Base-by-base conservation (phyloP, 164 flowering plant genomes). In the Taxillus chinensis region DNA sequence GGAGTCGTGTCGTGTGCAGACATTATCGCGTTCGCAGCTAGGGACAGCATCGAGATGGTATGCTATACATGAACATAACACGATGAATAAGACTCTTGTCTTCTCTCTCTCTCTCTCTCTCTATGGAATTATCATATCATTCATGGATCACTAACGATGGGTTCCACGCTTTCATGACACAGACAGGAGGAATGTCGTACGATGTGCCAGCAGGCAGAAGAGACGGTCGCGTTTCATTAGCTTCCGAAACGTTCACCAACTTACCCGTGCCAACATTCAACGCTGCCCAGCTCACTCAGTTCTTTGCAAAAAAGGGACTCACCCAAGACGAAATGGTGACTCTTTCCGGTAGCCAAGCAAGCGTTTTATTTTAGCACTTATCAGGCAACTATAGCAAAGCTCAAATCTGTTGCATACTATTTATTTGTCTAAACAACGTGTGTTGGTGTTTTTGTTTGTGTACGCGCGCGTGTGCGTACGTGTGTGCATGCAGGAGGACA, bases 1-100 rank as follows among this genome's bases (percentile, higher is more conserved):
- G 79, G 83, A 45, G 76, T 79, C 0, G 89, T 86, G 5, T 84
- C 92, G 0, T 82, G 92, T 60, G 86, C 92, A 55, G 89, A 86
- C 68, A 82, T 86, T 39, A 41, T 83, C 12, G 83, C 89, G 37
- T 73, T 75, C 70, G 89, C 87, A 51, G 83, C 86, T 11, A 73
- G 83, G 52, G 91, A 83, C 45, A 67, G 80, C 39, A 64, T 75
- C 2, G 73, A 67, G 38, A 37, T 76, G 5, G 91, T 83, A 75
- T 68, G 78, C 5, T 62, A 16, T 57, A 10, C 38, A 3, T 3
- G 39, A 50, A 53, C 15, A 5, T 6, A 55, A 17, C 10, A 7
- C 5, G 5, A 17, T 55, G 8, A n/a, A 55, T 38, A 7, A 4
- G 13, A 8, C 38, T 38, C 58, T n/a, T 38, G 2, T 5, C 58